Evolutionary conservation across 2,329 filamentous ascomycete species (phyloP), one percentile per base, ranked within the genome.

Genomic region (Trichoderma sp.): DNA sequence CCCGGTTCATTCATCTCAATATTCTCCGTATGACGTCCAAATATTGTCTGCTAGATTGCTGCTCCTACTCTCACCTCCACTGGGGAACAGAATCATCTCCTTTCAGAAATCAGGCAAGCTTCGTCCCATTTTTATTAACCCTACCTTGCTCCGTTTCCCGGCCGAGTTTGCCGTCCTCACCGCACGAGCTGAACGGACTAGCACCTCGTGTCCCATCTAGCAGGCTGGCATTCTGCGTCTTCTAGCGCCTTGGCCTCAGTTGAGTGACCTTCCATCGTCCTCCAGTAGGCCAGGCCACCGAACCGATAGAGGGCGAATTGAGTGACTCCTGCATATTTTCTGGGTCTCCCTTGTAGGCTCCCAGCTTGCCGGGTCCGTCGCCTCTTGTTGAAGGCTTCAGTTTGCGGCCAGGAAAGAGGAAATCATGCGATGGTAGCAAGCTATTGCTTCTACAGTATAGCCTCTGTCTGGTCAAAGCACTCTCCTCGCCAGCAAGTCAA

Each of bases 141-240:
- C 13, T 27, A 6, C 40, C 47, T 14, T 29, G 31, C 49, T 40
- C 52, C 47, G 33, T 56, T 16, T 56, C 52, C 61, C 27, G 52
- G 52, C 49, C 62, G 52, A 57, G 62, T 55, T 43, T 43, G 19
- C 62, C 62, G 53, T 65, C 35, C 37, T 65, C 27, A 57, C 62
- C 62, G 62, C 53, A 65, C 24, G 52, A 65, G 62, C 62, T 65
- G 62, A 57, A 14, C 11, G 14, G 24, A 10, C 53, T n/a, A n/a
- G 14, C 53, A 33, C 52, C 53, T 57, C 27, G 53, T 57, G n/a
- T 57, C 27, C 24, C 62, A 33, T 65, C 31, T 35, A 57, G 53
- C 49, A 27, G 24, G 31, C 35, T 65, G 62, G 35, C 57, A 29
- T 57, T 33, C 29, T 6, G 27, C 21, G 27, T 11, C 62, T 65